These are phyloP conservation scores for Auxenochlorella pyrenoidosa DNA, from an alignment of 139 green algal species.

Conservation along the genomic window DNA sequence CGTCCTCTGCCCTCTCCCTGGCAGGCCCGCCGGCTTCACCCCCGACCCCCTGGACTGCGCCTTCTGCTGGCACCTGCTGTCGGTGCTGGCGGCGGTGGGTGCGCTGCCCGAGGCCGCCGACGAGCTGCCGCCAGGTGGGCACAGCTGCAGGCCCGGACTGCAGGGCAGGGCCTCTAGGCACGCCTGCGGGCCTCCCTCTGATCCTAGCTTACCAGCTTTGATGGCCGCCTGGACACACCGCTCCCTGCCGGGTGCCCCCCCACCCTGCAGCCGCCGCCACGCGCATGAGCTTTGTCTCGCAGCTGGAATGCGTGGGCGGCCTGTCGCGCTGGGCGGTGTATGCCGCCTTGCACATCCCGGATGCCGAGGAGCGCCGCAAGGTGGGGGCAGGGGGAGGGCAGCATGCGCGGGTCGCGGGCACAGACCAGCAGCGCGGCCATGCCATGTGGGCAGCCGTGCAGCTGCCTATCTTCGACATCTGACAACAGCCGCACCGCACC, in stretches of 20 bases:
- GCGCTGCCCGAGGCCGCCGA: slow-evolving; percentile 29
- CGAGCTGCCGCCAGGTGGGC: background rate
- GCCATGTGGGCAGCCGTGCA: background rate
- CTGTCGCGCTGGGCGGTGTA: slow-evolving; percentile 80
- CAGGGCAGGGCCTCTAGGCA: background rate
- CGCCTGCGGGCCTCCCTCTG: background rate
- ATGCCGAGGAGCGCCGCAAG: slow-evolving; percentile 18
- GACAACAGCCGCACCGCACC: too few species aligned
- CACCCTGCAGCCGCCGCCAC: slow-evolving; percentile 9
- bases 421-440: too few species aligned
- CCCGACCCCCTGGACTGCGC: slow-evolving; percentile 73
- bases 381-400: background rate
- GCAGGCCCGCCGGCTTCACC: slow-evolving; percentile 56
- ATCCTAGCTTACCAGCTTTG: too few species aligned
- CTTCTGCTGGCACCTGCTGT: slow-evolving; percentile 72
- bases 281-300: slow-evolving; percentile 61
- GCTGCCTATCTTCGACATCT: too few species aligned
- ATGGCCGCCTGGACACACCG: too few species aligned
- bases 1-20: background rate
- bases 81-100: slow-evolving; percentile 61
- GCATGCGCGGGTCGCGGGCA: too few species aligned
- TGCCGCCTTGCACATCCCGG: slow-evolving; percentile 76
- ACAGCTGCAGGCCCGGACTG: too few species aligned
- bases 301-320: slow-evolving; percentile 64
- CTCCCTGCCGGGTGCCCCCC: background rate